A percentile compares a stretch with the other conserved stretches of the same genome.
phyloP scores from a whole-genome alignment of 192 early-diverging fungal genomes.

The Linnemannia schmuckeri region DNA sequence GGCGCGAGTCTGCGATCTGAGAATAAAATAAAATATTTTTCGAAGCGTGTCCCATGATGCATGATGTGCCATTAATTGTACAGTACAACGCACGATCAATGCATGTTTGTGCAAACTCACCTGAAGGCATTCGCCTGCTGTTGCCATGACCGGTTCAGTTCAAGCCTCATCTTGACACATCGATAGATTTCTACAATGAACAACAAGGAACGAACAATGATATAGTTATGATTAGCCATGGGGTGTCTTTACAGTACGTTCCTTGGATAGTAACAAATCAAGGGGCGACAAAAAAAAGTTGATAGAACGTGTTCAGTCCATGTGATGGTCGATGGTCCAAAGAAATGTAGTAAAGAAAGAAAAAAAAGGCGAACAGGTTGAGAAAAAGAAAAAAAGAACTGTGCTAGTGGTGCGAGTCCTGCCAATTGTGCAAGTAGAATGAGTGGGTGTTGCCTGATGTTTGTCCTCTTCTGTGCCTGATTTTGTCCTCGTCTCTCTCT shows the following conservation, averaged over 20 bases:
- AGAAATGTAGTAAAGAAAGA: neutral
- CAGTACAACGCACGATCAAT: constrained; percentile 11
- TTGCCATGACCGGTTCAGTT: constrained; percentile 80
- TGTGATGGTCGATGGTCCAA: neutral
- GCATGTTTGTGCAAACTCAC: constrained; percentile 42
- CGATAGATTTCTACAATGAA: constrained; percentile 85
- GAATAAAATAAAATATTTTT: constrained; percentile 10
- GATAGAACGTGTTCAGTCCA: neutral
- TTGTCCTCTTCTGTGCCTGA: neutral
- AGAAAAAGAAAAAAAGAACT: neutral
- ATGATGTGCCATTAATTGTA: neutral
- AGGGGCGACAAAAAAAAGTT: neutral
- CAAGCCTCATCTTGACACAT: constrained; percentile 90
- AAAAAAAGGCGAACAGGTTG: neutral
- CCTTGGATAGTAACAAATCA: neutral
- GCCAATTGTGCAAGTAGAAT: neutral
- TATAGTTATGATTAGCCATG: constrained; percentile 2
- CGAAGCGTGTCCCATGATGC: neutral
- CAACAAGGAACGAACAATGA: neutral
- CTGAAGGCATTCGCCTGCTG: constrained; percentile 74
- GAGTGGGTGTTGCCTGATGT: neutral
- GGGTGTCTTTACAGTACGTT: neutral
- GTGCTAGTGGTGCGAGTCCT: neutral
- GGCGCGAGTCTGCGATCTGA: neutral
- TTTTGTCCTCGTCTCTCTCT: neutral